Evolutionary conservation across 768 basidiomycete species (phyloP).

Genomic region (Dacryopinax spathularia): DNA sequence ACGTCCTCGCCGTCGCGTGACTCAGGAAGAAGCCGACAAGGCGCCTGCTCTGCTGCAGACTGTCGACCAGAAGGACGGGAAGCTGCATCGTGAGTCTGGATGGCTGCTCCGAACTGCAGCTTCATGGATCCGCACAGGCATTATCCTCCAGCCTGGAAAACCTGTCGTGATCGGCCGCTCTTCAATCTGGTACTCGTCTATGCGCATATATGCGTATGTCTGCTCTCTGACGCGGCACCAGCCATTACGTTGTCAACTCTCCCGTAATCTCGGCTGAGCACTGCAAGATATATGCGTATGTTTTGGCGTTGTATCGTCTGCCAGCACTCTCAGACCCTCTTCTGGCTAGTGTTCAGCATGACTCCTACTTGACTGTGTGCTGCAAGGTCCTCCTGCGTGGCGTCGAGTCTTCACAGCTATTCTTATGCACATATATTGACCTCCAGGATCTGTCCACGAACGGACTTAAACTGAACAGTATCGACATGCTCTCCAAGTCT

Average conservation of each 20-base stretch:
- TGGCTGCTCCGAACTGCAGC: neutral
- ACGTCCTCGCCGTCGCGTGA: neutral
- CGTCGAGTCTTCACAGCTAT: neutral
- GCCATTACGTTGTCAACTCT: neutral
- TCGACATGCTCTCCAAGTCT: neutral
- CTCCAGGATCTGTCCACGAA: neutral
- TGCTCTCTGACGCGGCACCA: neutral
- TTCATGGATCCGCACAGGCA: too few relatives aligned
- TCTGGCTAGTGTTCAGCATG: neutral
- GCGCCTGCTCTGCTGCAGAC: neutral
- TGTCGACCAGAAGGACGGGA: neutral
- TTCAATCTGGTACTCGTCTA: neutral
- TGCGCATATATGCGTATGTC: neutral
- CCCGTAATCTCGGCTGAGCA: neutral
- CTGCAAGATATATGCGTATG: neutral
- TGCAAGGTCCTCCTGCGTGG: neutral
- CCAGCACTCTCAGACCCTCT: neutral
- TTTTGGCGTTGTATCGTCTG: neutral
- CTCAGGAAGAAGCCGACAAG: neutral
- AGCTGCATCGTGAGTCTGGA: neutral
- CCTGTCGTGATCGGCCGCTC: neutral
- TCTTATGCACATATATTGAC: neutral
- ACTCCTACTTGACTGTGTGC: neutral
- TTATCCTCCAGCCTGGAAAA: neutral
- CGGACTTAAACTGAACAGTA: neutral